A percentile compares a stretch with the other conserved stretches of the same genome.
Conservation (phyloP, 2,329 filamentous ascomycete genomes). For the Aspergillus ruber region DNA sequence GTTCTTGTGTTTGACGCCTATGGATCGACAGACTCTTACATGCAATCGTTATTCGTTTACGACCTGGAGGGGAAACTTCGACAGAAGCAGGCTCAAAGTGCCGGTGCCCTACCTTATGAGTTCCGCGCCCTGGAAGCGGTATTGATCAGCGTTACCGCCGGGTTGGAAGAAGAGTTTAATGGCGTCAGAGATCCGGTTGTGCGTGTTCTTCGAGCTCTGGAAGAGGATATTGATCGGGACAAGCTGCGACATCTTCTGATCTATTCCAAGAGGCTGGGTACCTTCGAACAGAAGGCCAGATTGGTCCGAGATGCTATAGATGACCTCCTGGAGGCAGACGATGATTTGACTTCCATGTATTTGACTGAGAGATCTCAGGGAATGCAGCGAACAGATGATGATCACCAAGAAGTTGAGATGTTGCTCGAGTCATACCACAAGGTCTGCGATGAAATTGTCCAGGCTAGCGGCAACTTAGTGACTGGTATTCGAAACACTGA, state of each 20-base stretch:
- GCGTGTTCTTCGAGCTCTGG: conserved; percentile 77
- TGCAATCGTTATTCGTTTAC: conserved; percentile 96
- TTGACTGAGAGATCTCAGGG: conserved; percentile 79
- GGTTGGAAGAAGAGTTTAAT: conserved; percentile 90
- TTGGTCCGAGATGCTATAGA: conserved; percentile 92
- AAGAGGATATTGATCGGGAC: conserved; percentile 94
- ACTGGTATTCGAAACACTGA: conserved; percentile 96
- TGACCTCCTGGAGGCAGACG: conserved; percentile 90
- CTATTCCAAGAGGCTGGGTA: conserved; percentile 89
- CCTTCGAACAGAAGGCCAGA: conserved; percentile 94
- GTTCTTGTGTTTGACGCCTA: conserved; percentile 96
- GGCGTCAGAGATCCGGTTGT: conserved; percentile 89
- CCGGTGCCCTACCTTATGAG: conserved; percentile 74
- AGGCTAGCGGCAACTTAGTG: conserved; percentile 86
- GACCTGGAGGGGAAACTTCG: conserved; percentile 88
- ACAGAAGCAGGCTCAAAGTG: conserved; percentile 57
- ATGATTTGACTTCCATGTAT: conserved; percentile 93
- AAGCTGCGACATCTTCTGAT: conserved; percentile 87
- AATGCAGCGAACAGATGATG: conserved; percentile 65
- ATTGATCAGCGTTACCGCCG: conserved; percentile 84
- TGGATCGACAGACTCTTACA: conserved; percentile 87
- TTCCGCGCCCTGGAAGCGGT: conserved; percentile 94
- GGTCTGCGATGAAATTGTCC: conserved; percentile 94
- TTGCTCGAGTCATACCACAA: conserved; percentile 96
- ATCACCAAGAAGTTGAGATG: conserved; percentile 96